A percentile compares a stretch with the other conserved stretches of the same genome.
Evolutionary conservation across 768 basidiomycete species (phyloP).

Genomic region (Dacryopinax spathularia): DNA sequence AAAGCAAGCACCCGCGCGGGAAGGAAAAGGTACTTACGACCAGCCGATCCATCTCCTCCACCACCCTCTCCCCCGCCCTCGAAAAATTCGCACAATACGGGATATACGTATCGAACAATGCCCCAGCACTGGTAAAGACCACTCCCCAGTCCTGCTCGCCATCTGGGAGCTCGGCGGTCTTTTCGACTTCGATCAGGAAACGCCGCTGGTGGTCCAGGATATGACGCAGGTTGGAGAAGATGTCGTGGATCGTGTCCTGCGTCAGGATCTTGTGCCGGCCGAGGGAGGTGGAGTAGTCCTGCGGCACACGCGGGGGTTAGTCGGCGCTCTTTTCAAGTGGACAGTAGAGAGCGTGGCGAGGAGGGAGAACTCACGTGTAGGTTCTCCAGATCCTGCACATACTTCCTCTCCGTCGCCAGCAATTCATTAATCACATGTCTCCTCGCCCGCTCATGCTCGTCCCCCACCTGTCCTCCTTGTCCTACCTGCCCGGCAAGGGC

Average conservation of each 20-base stretch:
- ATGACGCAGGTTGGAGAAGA: slow-evolving; percentile 90
- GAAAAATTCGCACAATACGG: slow-evolving; percentile 95
- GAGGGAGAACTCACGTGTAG: slow-evolving; percentile 58
- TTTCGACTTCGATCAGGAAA: slow-evolving; percentile 81
- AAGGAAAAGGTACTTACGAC: slow-evolving; percentile 30
- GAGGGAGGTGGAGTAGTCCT: slow-evolving; percentile 83
- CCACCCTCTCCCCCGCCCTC: slow-evolving; percentile 68
- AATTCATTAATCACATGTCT: slow-evolving; percentile 77
- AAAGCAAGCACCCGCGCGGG: background rate
- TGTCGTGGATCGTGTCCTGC: slow-evolving; percentile 86
- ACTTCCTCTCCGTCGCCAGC: slow-evolving; percentile 89
- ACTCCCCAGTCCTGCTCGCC: slow-evolving; percentile 78
- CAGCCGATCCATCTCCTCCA: slow-evolving; percentile 71
- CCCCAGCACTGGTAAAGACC: slow-evolving; percentile 68
- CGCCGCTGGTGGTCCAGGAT: slow-evolving; percentile 92
- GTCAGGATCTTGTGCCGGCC: slow-evolving; percentile 73
- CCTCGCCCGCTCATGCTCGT: slow-evolving; percentile 46
- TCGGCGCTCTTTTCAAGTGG: background rate
- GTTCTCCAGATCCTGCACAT: slow-evolving; percentile 89
- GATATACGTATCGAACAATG: slow-evolving; percentile 81
- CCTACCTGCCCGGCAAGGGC: slow-evolving; percentile 7
- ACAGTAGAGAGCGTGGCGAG: slow-evolving; percentile 1
- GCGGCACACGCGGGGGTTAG: background rate
- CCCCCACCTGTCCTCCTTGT: no score
- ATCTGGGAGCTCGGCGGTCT: slow-evolving; percentile 69